Conservation (phyloP, 2,329 filamentous ascomycete species). For the Fonsecaea monophora region DNA sequence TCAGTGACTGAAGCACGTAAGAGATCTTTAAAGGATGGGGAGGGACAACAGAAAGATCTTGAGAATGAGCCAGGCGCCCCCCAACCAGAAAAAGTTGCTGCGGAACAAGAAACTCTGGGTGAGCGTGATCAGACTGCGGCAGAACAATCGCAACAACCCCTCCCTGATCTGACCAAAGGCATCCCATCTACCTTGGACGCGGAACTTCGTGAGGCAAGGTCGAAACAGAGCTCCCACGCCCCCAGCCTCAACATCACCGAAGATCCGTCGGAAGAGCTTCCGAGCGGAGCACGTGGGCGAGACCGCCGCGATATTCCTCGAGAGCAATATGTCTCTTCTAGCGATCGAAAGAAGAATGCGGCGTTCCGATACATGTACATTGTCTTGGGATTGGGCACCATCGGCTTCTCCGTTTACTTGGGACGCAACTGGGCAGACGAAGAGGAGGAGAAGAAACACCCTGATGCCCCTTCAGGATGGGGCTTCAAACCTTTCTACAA, state of each 20-base stretch:
- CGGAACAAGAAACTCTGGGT: background rate
- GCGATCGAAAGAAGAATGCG: conserved; percentile 78
- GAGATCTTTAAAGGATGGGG: conserved; percentile 22
- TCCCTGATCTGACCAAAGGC: conserved; percentile 91
- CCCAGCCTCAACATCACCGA: conserved; percentile 60
- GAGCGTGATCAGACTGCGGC: background rate
- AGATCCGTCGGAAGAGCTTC: conserved; percentile 57
- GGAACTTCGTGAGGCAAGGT: conserved; percentile 65
- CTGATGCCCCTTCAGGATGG: conserved; percentile 82
- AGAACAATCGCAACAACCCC: conserved; percentile 63
- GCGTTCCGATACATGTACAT: conserved; percentile 78
- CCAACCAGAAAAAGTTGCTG: conserved; percentile 1
- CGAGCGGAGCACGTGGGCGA: conserved; percentile 60
- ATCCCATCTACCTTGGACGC: conserved; percentile 89
- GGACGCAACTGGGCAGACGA: conserved; percentile 84
- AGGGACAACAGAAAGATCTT: background rate
- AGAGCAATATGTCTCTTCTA: conserved; percentile 86
- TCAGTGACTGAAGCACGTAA: conserved; percentile 29
- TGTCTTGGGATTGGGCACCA: conserved; percentile 61
- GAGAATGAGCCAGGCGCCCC: conserved; percentile 9
- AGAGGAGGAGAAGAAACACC: conserved; percentile 72
- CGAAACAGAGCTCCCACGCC: conserved; percentile 45
- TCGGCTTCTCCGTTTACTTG: conserved; percentile 72
- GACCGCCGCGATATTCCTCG: conserved; percentile 71
- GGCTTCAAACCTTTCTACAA: conserved; percentile 76